Percentiles rank a stretch among this genome's conserved stretches.
These are phyloP conservation scores for Metschnikowia borealis DNA, from an alignment of 805 yeast genomes.

Conservation along the genomic window DNA sequence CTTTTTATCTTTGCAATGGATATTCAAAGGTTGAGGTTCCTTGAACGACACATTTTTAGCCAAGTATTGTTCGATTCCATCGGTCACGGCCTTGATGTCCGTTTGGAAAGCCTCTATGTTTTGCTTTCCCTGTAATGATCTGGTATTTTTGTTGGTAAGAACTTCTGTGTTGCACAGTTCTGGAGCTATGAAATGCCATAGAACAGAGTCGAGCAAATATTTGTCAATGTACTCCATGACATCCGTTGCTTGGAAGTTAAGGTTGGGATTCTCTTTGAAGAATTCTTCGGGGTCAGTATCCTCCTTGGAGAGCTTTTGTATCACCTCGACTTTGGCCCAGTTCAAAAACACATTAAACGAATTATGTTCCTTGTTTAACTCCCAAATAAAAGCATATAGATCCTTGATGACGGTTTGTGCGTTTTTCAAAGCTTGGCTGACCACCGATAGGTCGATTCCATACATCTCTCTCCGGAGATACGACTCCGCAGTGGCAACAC, in stretches of 20 bases:
- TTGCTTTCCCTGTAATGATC: background rate
- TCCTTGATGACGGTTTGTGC: constrained; percentile 27
- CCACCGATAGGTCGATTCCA: constrained; percentile 9
- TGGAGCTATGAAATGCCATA: constrained; percentile 6
- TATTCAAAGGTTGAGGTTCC: constrained; percentile 10
- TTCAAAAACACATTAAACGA: constrained; percentile 41
- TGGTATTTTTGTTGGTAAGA: background rate
- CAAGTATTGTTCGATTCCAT: constrained; percentile 29
- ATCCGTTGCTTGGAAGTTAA: constrained; percentile 13
- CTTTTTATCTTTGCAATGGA: constrained; percentile 4
- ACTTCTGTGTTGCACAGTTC: constrained; percentile 8
- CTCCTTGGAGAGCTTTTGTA: constrained; percentile 34
- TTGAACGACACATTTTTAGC: constrained; percentile 14
- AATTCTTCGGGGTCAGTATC: constrained; percentile 28
- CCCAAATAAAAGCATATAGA: constrained; percentile 38
- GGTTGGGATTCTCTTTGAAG: constrained; percentile 13
- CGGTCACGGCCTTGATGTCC: constrained; percentile 15
- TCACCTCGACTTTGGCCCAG: constrained; percentile 40
- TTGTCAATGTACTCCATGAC: constrained; percentile 15
- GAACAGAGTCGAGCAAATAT: constrained; percentile 10
- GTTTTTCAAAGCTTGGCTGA: constrained; percentile 7
- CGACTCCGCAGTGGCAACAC: constrained; percentile 21
- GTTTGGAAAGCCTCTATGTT: constrained; percentile 1
- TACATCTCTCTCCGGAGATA: constrained; percentile 5
- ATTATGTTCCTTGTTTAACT: constrained; percentile 44